Evolutionary conservation across 1,139 yeast genomes (phyloP).

Genomic region (Taphrina deformans): DNA sequence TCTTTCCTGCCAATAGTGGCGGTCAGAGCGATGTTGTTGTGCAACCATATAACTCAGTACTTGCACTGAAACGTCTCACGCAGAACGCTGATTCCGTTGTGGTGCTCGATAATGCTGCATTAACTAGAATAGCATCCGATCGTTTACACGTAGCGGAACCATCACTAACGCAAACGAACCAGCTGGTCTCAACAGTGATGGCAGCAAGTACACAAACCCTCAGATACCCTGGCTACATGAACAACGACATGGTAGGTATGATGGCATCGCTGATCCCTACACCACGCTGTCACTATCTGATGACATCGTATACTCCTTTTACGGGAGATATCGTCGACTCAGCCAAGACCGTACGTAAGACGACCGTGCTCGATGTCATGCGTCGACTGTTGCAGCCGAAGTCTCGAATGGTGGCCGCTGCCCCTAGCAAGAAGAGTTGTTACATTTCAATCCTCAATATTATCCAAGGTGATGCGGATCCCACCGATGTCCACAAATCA

Average conservation of each 20-base stretch:
- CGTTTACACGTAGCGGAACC: slow-evolving; percentile 51
- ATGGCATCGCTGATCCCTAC: slow-evolving; percentile 82
- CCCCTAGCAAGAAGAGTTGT: slow-evolving; percentile 48
- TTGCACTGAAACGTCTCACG: slow-evolving; percentile 76
- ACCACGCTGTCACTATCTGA: slow-evolving; percentile 82
- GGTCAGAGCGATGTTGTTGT: slow-evolving; percentile 90
- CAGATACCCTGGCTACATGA: slow-evolving; percentile 89
- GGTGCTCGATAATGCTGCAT: slow-evolving; percentile 86
- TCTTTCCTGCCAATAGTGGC: slow-evolving; percentile 72
- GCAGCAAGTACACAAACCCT: slow-evolving; percentile 83
- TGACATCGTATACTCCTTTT: slow-evolving; percentile 87
- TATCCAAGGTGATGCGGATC: slow-evolving; percentile 71
- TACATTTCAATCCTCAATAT: slow-evolving; percentile 75
- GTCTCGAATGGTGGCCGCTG: slow-evolving; percentile 66
- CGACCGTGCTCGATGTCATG: slow-evolving; percentile 80
- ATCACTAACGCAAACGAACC: slow-evolving; percentile 73
- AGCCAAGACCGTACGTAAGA: slow-evolving; percentile 63
- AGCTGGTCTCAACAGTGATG: slow-evolving; percentile 74
- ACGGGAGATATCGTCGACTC: slow-evolving; percentile 60
- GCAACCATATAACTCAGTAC: slow-evolving; percentile 87
- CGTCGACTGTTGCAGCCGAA: slow-evolving; percentile 78
- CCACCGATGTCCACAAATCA: slow-evolving; percentile 77
- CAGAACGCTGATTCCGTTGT: slow-evolving; percentile 82
- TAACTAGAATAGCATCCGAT: slow-evolving; percentile 63
- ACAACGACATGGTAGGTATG: slow-evolving; percentile 79